Evolutionary conservation across 1,284 basidiomycete species (phyloP), one percentile per base, ranked within the genome.

Genomic region (Ceratobasidium sp.): DNA sequence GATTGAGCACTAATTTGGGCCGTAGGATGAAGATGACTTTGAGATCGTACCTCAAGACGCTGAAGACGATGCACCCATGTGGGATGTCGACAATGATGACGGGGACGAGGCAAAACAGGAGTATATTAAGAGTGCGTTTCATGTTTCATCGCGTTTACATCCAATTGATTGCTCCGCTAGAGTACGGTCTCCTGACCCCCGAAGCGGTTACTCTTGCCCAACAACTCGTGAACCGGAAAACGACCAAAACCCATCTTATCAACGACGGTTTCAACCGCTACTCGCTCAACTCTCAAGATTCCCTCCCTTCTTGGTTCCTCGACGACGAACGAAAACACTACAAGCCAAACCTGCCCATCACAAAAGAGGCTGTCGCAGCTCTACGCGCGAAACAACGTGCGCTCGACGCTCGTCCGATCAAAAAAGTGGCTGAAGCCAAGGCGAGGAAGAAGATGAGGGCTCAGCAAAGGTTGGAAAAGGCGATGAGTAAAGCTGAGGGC

Each of bases 341-440:
- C 89, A 97, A 96, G 83, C 87, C 94, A 79, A 99, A 99, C 84
- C 89, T 99, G 74, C 98, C 98, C 17, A 90, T 99, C 80, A 99
- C 97, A 0, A 99, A 98, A 85, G 98, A 99, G 85, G 98, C 98
- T 5, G 88, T 99, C 77, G 89, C 89, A 74, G 93, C 92, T 3
- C 89, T 99, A 50, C 92, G 95, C 48, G 96, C 94, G 20, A 95
- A 94, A 83, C 95, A 98, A 86, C 93, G 97, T 33, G 96, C 96
- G 5, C 88, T 99, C 64, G 96, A 99, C 83, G 97, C 97, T 1
- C 91, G 98, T 15, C 98, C 98, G 20, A 99, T 99, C 87, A 99
- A 99, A 88, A 99, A 99, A 88, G 90, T 99, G 13, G 98, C 97
- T 23, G 98, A 99, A 87, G 98, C 98, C 59, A 99, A 99, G 86